A percentile compares a stretch with the other conserved stretches of the same genome.
phyloP scores from a whole-genome alignment of 139 green algal species.

The Coelastrella sp. region DNA sequence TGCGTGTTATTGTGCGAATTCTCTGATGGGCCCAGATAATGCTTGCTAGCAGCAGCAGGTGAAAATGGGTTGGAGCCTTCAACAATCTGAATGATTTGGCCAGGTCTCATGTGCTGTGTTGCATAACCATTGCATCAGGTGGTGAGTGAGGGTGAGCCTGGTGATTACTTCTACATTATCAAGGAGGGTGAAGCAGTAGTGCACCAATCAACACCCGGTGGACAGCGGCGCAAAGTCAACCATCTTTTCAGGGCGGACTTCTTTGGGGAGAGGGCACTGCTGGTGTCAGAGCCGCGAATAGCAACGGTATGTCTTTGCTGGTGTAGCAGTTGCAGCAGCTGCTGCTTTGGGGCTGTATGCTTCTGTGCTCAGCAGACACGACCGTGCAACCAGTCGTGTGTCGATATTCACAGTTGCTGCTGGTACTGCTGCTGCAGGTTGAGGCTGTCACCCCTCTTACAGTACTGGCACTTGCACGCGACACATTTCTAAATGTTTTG shows the following conservation, averaged over 20 bases:
- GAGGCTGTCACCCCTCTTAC: constrained; percentile 81
- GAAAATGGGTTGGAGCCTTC: no score
- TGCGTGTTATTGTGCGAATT: no score
- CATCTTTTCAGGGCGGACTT: constrained; percentile 94
- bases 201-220: constrained; percentile 71
- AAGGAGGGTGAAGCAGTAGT: constrained; percentile 94
- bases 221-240: constrained; percentile 81
- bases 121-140: constrained; percentile 47
- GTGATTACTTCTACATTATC: constrained; percentile 96
- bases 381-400: background rate
- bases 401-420: background rate
- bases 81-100: no score
- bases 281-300: constrained; percentile 72
- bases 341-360: background rate
- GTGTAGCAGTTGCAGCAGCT: background rate
- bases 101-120: background rate
- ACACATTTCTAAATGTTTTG: constrained; percentile 89
- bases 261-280: constrained; percentile 92
- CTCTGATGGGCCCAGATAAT: no score
- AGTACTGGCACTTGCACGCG: constrained; percentile 82
- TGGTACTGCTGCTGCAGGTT: constrained; percentile 67
- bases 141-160: constrained; percentile 81
- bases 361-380: background rate
- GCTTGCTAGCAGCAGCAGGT: no score
- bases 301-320: constrained; percentile 26